Evolutionary conservation across 768 basidiomycete genomes (phyloP).

Genomic region (Clavaria fumosa): DNA sequence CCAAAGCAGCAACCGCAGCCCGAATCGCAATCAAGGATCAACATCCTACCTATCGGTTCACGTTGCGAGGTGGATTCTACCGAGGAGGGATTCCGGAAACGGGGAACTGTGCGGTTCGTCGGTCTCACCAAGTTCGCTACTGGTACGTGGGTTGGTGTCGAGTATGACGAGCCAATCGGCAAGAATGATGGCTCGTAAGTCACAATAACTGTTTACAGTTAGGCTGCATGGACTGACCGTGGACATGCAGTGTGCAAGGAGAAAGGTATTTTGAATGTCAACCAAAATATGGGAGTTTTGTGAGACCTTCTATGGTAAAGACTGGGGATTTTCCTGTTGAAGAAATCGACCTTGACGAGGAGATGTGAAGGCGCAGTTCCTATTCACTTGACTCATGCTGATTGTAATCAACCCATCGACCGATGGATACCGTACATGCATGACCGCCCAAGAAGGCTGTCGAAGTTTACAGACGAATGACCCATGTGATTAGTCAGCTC

Average conservation of each 20-base stretch:
- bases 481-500: no score
- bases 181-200: conserved; percentile 93
- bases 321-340: conserved; percentile 81
- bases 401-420: no score
- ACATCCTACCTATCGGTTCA: conserved; percentile 49
- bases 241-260: conserved; percentile 52
- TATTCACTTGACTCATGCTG: no score
- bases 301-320: conserved; percentile 64
- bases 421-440: no score
- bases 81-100: conserved; percentile 55
- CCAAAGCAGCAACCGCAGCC: conserved; percentile 22
- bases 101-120: conserved; percentile 77
- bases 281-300: conserved; percentile 72
- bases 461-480: no score
- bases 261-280: conserved; percentile 73
- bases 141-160: conserved; percentile 76
- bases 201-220: conserved; percentile 2
- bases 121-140: conserved; percentile 66
- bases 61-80: conserved; percentile 71
- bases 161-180: conserved; percentile 91
- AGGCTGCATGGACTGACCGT: conserved; percentile 5
- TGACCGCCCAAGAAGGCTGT: no score
- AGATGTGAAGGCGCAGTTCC: conserved; percentile 35
- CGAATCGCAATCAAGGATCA: conserved; percentile 13
- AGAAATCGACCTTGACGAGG: conserved; percentile 63